A percentile compares a stretch with the other conserved stretches of the same genome.
Conservation (phyloP, 257 asterid species). For the Leptodermis oblonga region DNA sequence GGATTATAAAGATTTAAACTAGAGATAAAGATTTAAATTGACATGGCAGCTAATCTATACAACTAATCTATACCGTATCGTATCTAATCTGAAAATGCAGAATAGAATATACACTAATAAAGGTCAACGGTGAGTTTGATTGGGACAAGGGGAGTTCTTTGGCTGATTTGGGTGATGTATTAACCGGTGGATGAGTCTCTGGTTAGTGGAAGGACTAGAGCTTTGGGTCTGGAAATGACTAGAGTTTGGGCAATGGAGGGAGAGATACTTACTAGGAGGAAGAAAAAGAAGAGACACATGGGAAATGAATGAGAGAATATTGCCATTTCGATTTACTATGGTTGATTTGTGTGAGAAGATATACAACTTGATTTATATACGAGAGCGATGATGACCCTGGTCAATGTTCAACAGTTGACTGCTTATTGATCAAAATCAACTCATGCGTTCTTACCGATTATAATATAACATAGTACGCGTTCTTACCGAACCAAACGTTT, state of each 20-base stretch:
- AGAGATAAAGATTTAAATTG: no score
- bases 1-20: no score
- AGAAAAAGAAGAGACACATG: background rate
- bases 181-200: constrained; percentile 3
- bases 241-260: background rate
- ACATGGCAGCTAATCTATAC: no score
- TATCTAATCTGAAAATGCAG: constrained; percentile 6
- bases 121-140: constrained; percentile 15
- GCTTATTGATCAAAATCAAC: no score
- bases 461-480: no score
- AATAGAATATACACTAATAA: no score
- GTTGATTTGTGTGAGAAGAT: background rate
- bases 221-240: constrained; percentile 9
- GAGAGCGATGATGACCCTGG: no score
- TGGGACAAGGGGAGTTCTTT: constrained; percentile 22
- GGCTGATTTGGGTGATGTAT: constrained; percentile 15
- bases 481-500: no score
- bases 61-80: no score
- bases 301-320: background rate
- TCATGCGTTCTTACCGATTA: no score
- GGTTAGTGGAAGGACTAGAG: constrained; percentile 1
- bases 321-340: background rate
- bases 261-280: background rate
- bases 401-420: no score
- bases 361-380: background rate